phyloP scores from a whole-genome alignment of 2,329 filamentous ascomycete species.

The Epichloe elymi region DNA sequence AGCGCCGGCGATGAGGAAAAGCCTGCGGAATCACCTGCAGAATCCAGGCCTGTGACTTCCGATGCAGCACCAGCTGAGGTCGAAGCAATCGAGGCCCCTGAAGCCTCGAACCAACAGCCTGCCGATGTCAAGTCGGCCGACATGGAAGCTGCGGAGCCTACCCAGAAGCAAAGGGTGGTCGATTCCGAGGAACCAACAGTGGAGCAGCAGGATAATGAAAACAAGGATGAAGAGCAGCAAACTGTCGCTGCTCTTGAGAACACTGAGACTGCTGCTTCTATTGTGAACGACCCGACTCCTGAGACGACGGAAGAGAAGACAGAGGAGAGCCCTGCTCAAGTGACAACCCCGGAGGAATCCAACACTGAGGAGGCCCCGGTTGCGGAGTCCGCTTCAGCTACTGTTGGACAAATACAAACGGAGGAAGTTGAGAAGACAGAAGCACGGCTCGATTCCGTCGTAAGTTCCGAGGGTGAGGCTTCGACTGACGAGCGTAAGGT shows the following conservation, averaged over 20 bases:
- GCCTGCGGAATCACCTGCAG: neutral
- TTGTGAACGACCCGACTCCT: neutral
- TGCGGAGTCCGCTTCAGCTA: neutral
- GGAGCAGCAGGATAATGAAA: neutral
- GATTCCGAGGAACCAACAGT: neutral
- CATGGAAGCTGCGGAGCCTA: neutral
- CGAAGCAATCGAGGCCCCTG: neutral
- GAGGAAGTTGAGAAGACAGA: neutral
- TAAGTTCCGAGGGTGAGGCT: neutral
- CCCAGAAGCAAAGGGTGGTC: neutral
- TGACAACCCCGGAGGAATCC: neutral
- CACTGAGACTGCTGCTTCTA: neutral
- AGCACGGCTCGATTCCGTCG: neutral
- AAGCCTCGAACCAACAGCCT: neutral
- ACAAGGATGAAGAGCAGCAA: neutral
- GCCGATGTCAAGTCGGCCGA: neutral
- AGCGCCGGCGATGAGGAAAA: neutral
- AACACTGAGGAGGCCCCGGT: neutral
- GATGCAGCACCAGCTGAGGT: neutral
- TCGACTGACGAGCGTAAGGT: neutral
- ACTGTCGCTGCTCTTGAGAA: neutral
- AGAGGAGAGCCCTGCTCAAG: neutral
- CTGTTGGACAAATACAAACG: neutral
- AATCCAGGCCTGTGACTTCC: neutral
- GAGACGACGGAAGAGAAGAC: neutral